Evolutionary conservation across 225 moss, liverwort and hornwort species (phyloP).

Genomic region (Takakia lepidozioides): DNA sequence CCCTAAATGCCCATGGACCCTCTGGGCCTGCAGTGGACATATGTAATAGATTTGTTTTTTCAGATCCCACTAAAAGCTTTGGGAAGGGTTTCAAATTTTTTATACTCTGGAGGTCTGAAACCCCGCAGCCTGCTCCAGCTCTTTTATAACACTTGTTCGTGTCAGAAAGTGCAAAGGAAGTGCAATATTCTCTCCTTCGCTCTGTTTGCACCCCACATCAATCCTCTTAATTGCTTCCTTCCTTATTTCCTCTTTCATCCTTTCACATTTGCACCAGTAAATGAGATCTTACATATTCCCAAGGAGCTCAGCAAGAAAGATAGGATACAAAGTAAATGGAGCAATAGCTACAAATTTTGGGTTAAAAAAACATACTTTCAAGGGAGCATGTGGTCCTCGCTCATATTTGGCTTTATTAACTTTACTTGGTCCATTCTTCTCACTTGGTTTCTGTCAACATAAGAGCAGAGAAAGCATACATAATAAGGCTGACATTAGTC

Average conservation of each 20-base stretch:
- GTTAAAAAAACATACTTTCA: slow-evolving; percentile 12
- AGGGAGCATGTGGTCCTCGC: slow-evolving; percentile 8
- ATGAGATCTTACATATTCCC: not conserved
- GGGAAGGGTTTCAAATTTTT: no score
- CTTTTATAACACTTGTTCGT: no score
- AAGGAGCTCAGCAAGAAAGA: not conserved
- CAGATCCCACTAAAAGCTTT: no score
- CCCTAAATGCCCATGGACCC: no score
- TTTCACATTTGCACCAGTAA: not conserved
- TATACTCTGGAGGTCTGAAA: no score
- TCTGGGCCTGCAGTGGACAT: no score
- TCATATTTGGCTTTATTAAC: slow-evolving; percentile 13
- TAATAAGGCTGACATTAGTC: not conserved
- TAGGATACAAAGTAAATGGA: not conserved
- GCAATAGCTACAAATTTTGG: no score
- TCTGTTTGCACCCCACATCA: no score
- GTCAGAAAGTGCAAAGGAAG: not conserved
- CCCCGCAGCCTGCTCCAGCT: no score
- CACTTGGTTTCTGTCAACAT: not conserved
- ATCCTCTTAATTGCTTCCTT: no score
- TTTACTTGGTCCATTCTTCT: not conserved
- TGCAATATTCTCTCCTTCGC: not conserved
- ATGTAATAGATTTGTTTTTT: no score
- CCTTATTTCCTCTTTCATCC: no score
- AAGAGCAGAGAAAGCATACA: not conserved